These are phyloP conservation scores for Trichoderma afroharzianum DNA, from an alignment of 2,329 filamentous ascomycete genomes.

Conservation along the genomic window DNA sequence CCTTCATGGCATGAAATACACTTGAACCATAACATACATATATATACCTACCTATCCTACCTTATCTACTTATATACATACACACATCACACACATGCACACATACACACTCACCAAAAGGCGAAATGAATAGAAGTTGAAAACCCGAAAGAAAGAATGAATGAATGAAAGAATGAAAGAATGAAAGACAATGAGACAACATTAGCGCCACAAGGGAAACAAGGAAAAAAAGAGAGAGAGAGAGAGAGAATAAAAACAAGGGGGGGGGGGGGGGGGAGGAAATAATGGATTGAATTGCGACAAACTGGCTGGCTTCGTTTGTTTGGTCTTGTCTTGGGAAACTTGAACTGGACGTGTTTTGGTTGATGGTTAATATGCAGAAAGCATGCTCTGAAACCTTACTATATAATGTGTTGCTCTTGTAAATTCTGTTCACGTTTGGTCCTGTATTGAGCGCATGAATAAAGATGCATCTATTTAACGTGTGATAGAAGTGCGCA, in stretches of 20 bases:
- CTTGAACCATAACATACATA: background rate
- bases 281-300: background rate
- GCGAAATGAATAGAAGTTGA: background rate
- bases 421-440: background rate
- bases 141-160: background rate
- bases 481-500: background rate
- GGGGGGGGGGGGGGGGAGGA: background rate
- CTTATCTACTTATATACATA: background rate
- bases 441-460: background rate
- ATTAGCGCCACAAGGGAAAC: background rate
- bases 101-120: background rate
- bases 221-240: background rate
- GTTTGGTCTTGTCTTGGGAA: background rate
- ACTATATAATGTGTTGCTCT: background rate
- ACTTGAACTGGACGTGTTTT: background rate
- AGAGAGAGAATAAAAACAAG: background rate
- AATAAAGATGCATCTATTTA: background rate
- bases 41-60: background rate
- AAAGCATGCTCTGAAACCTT: background rate
- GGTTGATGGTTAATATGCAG: background rate
- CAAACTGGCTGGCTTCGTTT: background rate
- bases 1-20: background rate
- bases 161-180: too few relatives aligned
- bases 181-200: background rate
- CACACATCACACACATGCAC: background rate